Evolutionary conservation across 768 basidiomycete species (phyloP).

Genomic region (Tulasnella calospora): DNA sequence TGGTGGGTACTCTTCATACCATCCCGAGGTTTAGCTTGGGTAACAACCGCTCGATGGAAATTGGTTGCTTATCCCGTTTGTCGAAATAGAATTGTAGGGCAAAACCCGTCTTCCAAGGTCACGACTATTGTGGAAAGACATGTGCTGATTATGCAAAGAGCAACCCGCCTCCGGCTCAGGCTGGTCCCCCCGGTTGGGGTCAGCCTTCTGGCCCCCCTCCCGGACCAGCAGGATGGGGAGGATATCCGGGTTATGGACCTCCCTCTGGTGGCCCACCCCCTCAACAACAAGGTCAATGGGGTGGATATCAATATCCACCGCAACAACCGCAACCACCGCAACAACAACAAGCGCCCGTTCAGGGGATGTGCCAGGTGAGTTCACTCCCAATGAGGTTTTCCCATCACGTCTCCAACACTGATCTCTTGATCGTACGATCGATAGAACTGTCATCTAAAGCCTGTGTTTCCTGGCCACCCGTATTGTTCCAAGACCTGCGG

Average conservation of each 20-base stretch:
- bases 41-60: background rate
- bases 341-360: background rate
- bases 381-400: background rate
- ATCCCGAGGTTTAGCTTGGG: background rate
- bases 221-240: background rate
- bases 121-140: background rate
- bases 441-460: background rate
- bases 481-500: background rate
- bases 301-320: background rate
- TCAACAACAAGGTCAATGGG: background rate
- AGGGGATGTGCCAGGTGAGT: background rate
- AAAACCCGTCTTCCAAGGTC: background rate
- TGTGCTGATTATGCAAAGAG: background rate
- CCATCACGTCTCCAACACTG: background rate
- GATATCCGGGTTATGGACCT: background rate
- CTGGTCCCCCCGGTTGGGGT: background rate
- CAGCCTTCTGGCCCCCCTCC: background rate
- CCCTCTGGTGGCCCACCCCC: background rate
- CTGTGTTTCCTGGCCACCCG: background rate
- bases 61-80: background rate
- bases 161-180: background rate
- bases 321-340: background rate
- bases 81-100: background rate
- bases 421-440: background rate
- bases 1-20: background rate